These are phyloP conservation scores for Clavulina sp. DNA, from an alignment of 768 basidiomycete genomes.

Conservation along the genomic window DNA sequence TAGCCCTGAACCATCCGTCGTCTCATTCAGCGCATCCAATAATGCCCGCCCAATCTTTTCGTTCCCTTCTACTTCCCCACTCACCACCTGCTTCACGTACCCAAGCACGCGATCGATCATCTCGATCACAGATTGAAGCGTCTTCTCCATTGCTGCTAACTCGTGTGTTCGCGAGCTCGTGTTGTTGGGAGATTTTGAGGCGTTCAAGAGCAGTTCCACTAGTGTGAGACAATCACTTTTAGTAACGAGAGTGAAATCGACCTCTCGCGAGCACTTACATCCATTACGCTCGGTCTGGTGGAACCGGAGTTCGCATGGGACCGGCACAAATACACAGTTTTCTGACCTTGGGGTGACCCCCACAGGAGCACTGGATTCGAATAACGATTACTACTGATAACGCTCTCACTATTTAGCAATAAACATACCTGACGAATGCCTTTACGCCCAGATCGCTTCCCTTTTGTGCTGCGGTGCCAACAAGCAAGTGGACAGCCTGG, in stretches of 20 bases:
- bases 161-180: slow-evolving; percentile 29
- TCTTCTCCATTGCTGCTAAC: slow-evolving; percentile 57
- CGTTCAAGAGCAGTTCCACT: slow-evolving; percentile 55
- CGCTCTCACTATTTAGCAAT: neutral
- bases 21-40: slow-evolving; percentile 69
- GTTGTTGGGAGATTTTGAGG: slow-evolving; percentile 13
- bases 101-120: slow-evolving; percentile 75
- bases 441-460: slow-evolving; percentile 53
- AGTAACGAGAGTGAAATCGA: slow-evolving; percentile 2
- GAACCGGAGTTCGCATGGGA: slow-evolving; percentile 74
- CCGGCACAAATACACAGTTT: slow-evolving; percentile 86
- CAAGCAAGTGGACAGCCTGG: slow-evolving; percentile 77
- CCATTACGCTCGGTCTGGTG: slow-evolving; percentile 73
- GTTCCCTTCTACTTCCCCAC: slow-evolving; percentile 65
- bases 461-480: slow-evolving; percentile 67
- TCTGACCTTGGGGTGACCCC: slow-evolving; percentile 81
- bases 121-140: slow-evolving; percentile 47
- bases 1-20: slow-evolving; percentile 28
- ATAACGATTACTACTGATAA: neutral
- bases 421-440: slow-evolving; percentile 64
- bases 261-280: slow-evolving; percentile 32
- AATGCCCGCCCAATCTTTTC: slow-evolving; percentile 78
- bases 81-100: slow-evolving; percentile 67
- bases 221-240: slow-evolving; percentile 4
- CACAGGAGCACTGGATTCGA: slow-evolving; percentile 50